Conservation (phyloP, 257 asterid genomes). For the Nicotiana undulata region DNA sequence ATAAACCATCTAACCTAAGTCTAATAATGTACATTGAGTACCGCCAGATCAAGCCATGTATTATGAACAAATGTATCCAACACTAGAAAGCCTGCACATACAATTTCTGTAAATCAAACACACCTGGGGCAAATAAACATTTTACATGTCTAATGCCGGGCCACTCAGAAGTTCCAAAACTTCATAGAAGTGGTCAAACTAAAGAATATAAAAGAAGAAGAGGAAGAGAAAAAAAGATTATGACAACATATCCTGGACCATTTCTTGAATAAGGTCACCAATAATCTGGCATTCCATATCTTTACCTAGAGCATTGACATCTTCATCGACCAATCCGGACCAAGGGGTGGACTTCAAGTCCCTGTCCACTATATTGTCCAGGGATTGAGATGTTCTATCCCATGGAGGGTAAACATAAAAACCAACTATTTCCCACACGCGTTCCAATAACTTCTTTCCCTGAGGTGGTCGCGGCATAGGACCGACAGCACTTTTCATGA, state of each 20-base stretch:
- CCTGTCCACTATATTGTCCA: conserved; percentile 57
- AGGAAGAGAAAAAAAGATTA: neutral
- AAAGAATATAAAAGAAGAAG: neutral
- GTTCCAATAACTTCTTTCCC: conserved; percentile 60
- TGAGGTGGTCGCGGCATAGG: conserved; percentile 38
- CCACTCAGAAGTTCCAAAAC: conserved; percentile 4
- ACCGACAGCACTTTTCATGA: conserved; percentile 40
- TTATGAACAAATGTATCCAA: neutral
- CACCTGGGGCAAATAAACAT: conserved; percentile 1
- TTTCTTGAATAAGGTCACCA: conserved; percentile 59
- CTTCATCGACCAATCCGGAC: conserved; percentile 54
- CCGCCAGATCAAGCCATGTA: neutral
- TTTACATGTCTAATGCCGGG: neutral
- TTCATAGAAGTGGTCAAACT: neutral
- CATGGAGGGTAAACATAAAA: conserved; percentile 36
- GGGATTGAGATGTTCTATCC: conserved; percentile 35
- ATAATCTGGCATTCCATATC: conserved; percentile 60
- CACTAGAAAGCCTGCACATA: neutral
- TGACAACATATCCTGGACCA: conserved; percentile 32
- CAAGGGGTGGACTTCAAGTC: conserved; percentile 57
- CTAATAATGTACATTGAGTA: neutral
- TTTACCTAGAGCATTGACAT: conserved; percentile 43
- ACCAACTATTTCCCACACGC: conserved; percentile 47
- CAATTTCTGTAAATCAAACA: neutral
- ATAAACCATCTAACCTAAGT: neutral